A percentile compares a stretch with the other conserved stretches of the same genome.
These are phyloP conservation scores for Bretziella fagacearum DNA, from an alignment of 2,329 filamentous ascomycete genomes.

Conservation along the genomic window DNA sequence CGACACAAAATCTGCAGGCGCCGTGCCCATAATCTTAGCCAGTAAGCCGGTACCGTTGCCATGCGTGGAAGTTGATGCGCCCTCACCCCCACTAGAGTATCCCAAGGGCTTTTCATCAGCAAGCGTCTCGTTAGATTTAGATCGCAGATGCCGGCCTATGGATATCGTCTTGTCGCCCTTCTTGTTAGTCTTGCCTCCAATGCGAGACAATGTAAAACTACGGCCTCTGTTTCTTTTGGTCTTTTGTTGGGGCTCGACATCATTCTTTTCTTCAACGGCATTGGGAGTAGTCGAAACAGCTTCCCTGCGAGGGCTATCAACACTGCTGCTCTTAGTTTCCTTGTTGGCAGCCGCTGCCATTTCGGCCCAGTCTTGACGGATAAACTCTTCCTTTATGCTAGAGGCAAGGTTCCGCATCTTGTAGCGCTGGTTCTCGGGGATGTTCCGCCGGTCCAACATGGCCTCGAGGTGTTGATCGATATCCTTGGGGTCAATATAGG, in stretches of 20 bases:
- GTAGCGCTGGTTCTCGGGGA: slow-evolving; percentile 81
- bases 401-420: slow-evolving; percentile 84
- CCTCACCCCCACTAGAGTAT: slow-evolving; percentile 23
- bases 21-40: slow-evolving; percentile 52
- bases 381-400: slow-evolving; percentile 89
- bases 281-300: slow-evolving; percentile 16
- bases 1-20: slow-evolving; percentile 68
- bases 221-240: slow-evolving; percentile 48
- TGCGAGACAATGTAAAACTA: slow-evolving; percentile 60
- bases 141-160: slow-evolving; percentile 43
- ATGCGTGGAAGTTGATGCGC: slow-evolving; percentile 25
- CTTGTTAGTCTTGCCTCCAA: slow-evolving; percentile 19
- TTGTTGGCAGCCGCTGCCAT: slow-evolving; percentile 30
- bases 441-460: slow-evolving; percentile 70
- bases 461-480: slow-evolving; percentile 42
- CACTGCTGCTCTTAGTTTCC: not conserved
- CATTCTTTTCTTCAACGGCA: slow-evolving; percentile 25
- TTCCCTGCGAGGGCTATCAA: not conserved
- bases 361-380: slow-evolving; percentile 71
- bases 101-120: slow-evolving; percentile 39
- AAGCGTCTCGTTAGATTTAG: slow-evolving; percentile 56
- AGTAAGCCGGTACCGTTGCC: slow-evolving; percentile 38
- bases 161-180: slow-evolving; percentile 43
- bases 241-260: slow-evolving; percentile 24
- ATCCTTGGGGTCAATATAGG: slow-evolving; percentile 33